Percentiles rank a stretch among this genome's conserved stretches.
Conservation (phyloP, 768 basidiomycete species). For the Collybia mongolica region DNA sequence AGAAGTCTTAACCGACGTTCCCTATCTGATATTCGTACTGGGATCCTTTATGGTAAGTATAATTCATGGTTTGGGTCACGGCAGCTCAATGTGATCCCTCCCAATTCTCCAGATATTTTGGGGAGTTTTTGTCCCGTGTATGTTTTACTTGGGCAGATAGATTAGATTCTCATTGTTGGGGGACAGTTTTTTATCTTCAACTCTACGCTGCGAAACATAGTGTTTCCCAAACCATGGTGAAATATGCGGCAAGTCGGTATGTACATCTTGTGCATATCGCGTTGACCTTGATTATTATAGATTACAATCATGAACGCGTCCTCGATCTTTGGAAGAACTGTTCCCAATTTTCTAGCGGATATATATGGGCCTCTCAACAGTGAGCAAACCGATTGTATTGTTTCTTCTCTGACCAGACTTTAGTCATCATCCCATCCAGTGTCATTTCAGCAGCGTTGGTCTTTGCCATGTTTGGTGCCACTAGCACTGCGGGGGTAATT, state of each 20-base stretch:
- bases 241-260: slow-evolving; percentile 36
- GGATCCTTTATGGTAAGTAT: slow-evolving; percentile 36
- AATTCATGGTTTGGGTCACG: background rate
- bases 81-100: background rate
- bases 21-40: slow-evolving; percentile 39
- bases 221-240: slow-evolving; percentile 35
- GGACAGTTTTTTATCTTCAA: slow-evolving; percentile 51
- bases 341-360: slow-evolving; percentile 57
- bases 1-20: slow-evolving; percentile 36
- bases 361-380: slow-evolving; percentile 48
- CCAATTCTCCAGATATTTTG: slow-evolving; percentile 35
- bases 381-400: slow-evolving; percentile 16
- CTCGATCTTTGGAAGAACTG: slow-evolving; percentile 55
- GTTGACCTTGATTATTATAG: slow-evolving; percentile 19
- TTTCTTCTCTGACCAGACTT: background rate
- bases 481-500: slow-evolving; percentile 36
- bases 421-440: slow-evolving; percentile 43
- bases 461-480: slow-evolving; percentile 50
- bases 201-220: slow-evolving; percentile 41
- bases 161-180: background rate
- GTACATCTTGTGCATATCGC: background rate
- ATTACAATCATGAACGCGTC: slow-evolving; percentile 53
- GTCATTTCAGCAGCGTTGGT: slow-evolving; percentile 42
- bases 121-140: slow-evolving; percentile 53
- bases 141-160: slow-evolving; percentile 10